Evolutionary conservation across 2,329 filamentous ascomycete genomes (phyloP), one percentile per base, ranked within the genome.

Genomic region (Fulvia fulva): DNA sequence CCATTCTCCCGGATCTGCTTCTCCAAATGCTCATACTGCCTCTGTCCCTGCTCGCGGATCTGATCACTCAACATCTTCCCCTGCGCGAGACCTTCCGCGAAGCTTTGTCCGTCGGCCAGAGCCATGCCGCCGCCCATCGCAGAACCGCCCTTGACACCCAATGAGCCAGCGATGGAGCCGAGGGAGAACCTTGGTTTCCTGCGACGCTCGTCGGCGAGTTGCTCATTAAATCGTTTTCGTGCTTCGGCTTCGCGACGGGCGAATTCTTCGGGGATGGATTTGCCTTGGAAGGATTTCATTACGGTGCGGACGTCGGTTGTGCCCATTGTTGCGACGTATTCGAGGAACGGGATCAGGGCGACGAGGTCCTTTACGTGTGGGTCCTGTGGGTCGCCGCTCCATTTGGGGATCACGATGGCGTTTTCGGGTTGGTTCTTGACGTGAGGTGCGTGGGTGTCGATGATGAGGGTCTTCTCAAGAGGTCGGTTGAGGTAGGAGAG

Each of bases 41-140:
- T 87, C 77, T 92, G 89, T 32, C 94, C 94, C 51, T 91, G 84
- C 77, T 99, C 94, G 51, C 94, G 87, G 52, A 94, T 91, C 74
- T 96, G 87, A 71, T 99, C 94, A 76, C 92, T 91, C 65, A 97
- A 80, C 90, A 97, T 97, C 83, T 97, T 99, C 68, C 93, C 94
- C 75, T 96, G 87, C 2, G 89, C 87, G 61, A 94, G 84, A 12
- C 89, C 91, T 72, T 96, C 90, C 1, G 83, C 81, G 0, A 89
- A 82, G 66, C 82, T 86, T 71, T 92, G 66, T 5, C 71, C 71
- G 30, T 72, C 74, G 16, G 70, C 73, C 12, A 78, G 68, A 3
- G 77, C 88, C 69, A 81, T 75, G 51, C 90, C 87, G 51, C 89
- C 86, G 22, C 67, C 67, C 59, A 63, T 64, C 12, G 51, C 54